phyloP scores from a whole-genome alignment of 441 rosid species.

The Pelargonium cotyledonis region DNA sequence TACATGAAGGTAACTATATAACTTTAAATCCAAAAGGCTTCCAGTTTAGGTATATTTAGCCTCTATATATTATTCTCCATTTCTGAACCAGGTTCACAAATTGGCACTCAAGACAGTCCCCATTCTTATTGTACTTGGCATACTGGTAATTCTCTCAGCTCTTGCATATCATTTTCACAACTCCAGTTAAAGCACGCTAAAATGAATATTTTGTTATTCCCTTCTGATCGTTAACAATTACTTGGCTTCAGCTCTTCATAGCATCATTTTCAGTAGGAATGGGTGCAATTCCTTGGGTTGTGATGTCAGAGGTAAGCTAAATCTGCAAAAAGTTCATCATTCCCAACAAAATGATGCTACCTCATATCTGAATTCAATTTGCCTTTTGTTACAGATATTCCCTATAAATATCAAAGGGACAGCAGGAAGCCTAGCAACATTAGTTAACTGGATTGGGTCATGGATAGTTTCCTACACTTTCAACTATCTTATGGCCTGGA shows the following conservation, averaged over 20 bases:
- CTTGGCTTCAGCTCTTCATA: constrained; percentile 52
- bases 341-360: constrained; percentile 9
- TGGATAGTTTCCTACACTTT: constrained; percentile 60
- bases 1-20: constrained; percentile 51
- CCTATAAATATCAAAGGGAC: constrained; percentile 55
- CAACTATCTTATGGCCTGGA: constrained; percentile 56
- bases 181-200: background rate
- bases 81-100: constrained; percentile 38
- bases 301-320: constrained; percentile 80
- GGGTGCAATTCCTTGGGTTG: constrained; percentile 94
- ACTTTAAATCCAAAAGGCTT: constrained; percentile 3
- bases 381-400: constrained; percentile 36
- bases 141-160: constrained; percentile 45
- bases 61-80: background rate
- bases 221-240: constrained; percentile 9
- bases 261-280: constrained; percentile 81
- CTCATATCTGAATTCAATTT: background rate
- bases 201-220: background rate
- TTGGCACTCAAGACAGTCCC: constrained; percentile 63
- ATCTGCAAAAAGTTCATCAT: background rate
- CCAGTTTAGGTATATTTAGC: background rate
- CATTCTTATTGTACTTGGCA: constrained; percentile 60
- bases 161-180: background rate
- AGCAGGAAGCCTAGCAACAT: constrained; percentile 56
- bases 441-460: constrained; percentile 48